phyloP scores from a whole-genome alignment of 176 grass and related monocot species.

The Oryza meyeriana region DNA sequence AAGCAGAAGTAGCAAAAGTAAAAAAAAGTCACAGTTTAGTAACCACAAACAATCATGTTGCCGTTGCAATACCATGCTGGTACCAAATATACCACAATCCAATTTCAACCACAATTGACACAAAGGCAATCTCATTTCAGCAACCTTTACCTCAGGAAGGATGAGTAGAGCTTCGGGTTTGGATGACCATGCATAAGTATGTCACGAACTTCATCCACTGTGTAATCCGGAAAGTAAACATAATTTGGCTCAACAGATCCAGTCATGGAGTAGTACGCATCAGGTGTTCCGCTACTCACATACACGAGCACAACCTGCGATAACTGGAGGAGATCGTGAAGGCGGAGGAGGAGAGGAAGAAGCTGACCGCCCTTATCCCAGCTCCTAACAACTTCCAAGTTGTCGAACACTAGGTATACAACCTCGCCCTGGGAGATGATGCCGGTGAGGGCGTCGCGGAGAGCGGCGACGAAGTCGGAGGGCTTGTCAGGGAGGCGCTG shows the following conservation, averaged over 20 bases:
- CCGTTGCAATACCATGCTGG: neutral
- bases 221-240: conserved; percentile 83
- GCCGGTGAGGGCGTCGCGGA: conserved; percentile 53
- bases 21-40: conserved; percentile 9
- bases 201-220: conserved; percentile 54
- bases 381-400: conserved; percentile 59
- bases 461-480: conserved; percentile 62
- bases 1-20: conserved; percentile 16
- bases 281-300: conserved; percentile 68
- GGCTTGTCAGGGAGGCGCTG: conserved; percentile 57
- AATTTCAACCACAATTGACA: neutral
- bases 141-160: conserved; percentile 66
- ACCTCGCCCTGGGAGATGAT: conserved; percentile 23
- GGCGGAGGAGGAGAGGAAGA: conserved; percentile 55
- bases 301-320: conserved; percentile 70
- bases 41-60: neutral
- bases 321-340: conserved; percentile 59
- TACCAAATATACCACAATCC: neutral
- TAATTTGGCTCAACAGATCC: conserved; percentile 66
- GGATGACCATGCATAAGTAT: conserved; percentile 73
- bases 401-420: conserved; percentile 84
- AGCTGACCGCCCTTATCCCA: conserved; percentile 70
- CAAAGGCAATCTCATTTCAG: neutral
- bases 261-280: conserved; percentile 70
- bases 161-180: conserved; percentile 66